Conservation (phyloP, 176 grass and related monocot genomes). For the Carex scoparia region DNA sequence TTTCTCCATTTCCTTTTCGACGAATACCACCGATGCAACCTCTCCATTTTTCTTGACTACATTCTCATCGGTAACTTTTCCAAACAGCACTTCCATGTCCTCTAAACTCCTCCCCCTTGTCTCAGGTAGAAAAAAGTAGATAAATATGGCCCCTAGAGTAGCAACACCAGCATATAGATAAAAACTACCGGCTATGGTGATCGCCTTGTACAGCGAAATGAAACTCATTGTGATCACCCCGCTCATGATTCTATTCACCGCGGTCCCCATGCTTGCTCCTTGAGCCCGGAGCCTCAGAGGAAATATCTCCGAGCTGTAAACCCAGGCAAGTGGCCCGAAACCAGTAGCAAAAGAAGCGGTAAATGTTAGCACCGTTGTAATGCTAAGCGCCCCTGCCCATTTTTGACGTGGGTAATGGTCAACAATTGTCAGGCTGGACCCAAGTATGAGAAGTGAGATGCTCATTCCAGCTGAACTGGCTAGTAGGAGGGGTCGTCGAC, state of each 20-base stretch:
- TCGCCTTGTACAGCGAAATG: constrained; percentile 60
- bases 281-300: constrained; percentile 71
- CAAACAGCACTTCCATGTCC: constrained; percentile 80
- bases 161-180: constrained; percentile 66
- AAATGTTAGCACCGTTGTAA: constrained; percentile 61
- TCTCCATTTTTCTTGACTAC: constrained; percentile 16
- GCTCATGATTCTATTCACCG: constrained; percentile 70
- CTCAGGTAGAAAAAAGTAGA: constrained; percentile 81
- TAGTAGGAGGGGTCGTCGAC: constrained; percentile 67
- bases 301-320: constrained; percentile 90
- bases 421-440: constrained; percentile 40
- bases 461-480: constrained; percentile 75
- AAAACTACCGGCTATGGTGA: constrained; percentile 76
- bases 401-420: constrained; percentile 33
- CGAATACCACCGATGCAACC: not conserved
- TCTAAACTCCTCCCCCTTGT: constrained; percentile 71
- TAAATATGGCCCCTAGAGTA: constrained; percentile 54
- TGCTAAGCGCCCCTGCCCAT: constrained; percentile 51
- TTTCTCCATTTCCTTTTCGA: not conserved
- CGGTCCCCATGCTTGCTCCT: constrained; percentile 65
- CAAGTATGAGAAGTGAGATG: constrained; percentile 55
- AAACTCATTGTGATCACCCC: constrained; percentile 83
- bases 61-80: constrained; percentile 41
- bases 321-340: constrained; percentile 68
- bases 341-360: constrained; percentile 72